phyloP scores from a whole-genome alignment of 2,329 filamentous ascomycete species.

The Penicillium capsulatum region DNA sequence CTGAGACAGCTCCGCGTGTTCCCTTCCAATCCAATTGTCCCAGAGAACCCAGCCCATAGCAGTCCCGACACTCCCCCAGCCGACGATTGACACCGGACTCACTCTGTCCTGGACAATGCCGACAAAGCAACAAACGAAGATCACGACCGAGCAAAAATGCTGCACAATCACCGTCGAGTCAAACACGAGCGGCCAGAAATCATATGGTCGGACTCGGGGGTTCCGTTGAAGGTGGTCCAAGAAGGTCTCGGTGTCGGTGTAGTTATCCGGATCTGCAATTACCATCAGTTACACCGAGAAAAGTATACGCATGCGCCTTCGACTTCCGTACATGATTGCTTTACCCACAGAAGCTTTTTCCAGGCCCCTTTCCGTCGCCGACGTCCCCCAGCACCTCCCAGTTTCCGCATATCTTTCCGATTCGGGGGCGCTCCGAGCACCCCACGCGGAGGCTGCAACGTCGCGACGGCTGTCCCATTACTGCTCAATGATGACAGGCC shows the following conservation, averaged over 20 bases:
- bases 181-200: conserved; percentile 94
- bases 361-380: conserved; percentile 69
- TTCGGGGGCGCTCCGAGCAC: conserved; percentile 34
- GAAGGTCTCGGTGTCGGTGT: conserved; percentile 94
- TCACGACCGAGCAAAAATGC: conserved; percentile 89
- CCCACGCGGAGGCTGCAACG: conserved; percentile 40
- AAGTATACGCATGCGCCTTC: background rate
- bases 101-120: conserved; percentile 82
- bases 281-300: conserved; percentile 4
- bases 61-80: conserved; percentile 76
- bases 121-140: conserved; percentile 91
- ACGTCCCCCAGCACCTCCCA: conserved; percentile 59
- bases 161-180: conserved; percentile 96
- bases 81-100: conserved; percentile 84
- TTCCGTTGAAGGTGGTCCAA: conserved; percentile 94
- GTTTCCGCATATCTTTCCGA: conserved; percentile 46
- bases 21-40: conserved; percentile 82
- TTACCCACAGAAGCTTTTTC: conserved; percentile 98
- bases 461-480: conserved; percentile 44
- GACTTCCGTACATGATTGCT: conserved; percentile 73
- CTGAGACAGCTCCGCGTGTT: conserved; percentile 48
- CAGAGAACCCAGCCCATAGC: conserved; percentile 85
- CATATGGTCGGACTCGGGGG: conserved; percentile 86
- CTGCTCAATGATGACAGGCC: conserved; percentile 32
- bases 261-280: conserved; percentile 89